Evolutionary conservation across 805 yeast species (phyloP), one percentile per base, ranked within the genome.

Genomic region (Candida suzukii): DNA sequence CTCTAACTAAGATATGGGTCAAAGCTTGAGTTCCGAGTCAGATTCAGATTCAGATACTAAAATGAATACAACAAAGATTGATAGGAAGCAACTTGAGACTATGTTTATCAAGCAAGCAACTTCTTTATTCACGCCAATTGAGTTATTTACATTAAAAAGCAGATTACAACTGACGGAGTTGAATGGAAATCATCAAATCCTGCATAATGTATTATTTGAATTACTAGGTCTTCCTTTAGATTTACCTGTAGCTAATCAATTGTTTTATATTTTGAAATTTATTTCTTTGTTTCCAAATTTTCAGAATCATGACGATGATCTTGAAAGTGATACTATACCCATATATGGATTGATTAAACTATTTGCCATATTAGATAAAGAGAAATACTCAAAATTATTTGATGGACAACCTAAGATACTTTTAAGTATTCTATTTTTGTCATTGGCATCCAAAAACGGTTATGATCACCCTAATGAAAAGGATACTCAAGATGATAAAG

Each of bases 391-490:
- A 56, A 60, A 31, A 35, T 69, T 19, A 46, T 76, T 37, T 45
- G 58, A 57, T 3, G 58, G 64, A 25, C 61, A 61, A 39, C 18
- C 26, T 10, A 21, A 37, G 10, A 72, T 76, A 42, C 64, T 68
- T 38, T 22, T 60, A 24, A 67, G 67, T 49, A 51, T 81, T 27
- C 34, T 80, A 2, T 80, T 73, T 48, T 54, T 76, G 7, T 66
- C 82, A 0, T 52, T 78, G 47, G 61, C 66, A 12, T 52, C 39
- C 7, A 35, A 37, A n/a, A 19, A 21, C 42, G 21, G 25, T 32
- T 14, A 22, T 41, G 2, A 40, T 12, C 25, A 24, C 24, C 26
- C 10, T 9, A 6, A n/a, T n/a, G n/a, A n/a, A n/a, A n/a, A n/a
- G n/a, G n/a, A n/a, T n/a, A n/a, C 31, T 6, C 31, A 13, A 7